These are phyloP conservation scores for Lentithecium fluviatile DNA, from an alignment of 495 filamentous ascomycete species.

Conservation along the genomic window DNA sequence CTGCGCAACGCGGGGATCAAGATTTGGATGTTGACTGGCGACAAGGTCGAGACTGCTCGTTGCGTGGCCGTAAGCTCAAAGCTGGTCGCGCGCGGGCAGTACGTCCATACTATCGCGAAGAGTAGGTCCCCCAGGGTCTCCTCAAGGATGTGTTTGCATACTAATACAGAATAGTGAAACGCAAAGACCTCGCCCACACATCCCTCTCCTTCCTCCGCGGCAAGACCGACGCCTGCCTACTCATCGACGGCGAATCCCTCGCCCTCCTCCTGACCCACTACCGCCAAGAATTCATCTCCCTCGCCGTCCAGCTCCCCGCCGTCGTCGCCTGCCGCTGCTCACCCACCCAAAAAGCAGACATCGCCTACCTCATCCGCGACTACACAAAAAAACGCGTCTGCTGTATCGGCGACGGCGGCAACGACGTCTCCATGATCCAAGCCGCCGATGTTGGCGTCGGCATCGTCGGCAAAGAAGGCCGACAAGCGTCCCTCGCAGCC, in stretches of 20 bases:
- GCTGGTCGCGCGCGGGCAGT: slow-evolving; percentile 90
- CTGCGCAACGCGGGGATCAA: slow-evolving; percentile 98
- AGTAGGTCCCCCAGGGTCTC: slow-evolving; percentile 38
- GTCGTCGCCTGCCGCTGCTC: slow-evolving; percentile 97
- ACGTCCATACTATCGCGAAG: slow-evolving; percentile 91
- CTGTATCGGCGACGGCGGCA: slow-evolving; percentile 96
- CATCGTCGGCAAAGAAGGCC: slow-evolving; percentile 96
- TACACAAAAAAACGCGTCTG: slow-evolving; percentile 91
- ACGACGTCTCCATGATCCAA: slow-evolving; percentile 99
- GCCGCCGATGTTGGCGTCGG: slow-evolving; percentile 96
- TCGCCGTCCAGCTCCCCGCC: slow-evolving; percentile 83
- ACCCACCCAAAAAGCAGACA: slow-evolving; percentile 93
- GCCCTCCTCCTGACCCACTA: slow-evolving; percentile 78
- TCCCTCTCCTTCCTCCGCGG: slow-evolving; percentile 82
- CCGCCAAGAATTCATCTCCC: slow-evolving; percentile 77
- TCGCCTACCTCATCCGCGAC: slow-evolving; percentile 85
- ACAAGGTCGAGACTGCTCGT: slow-evolving; percentile 97
- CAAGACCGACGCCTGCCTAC: slow-evolving; percentile 81
- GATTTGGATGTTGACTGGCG: slow-evolving; percentile 99
- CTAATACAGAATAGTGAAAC: slow-evolving; percentile 48
- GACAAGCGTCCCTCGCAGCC: slow-evolving; percentile 89
- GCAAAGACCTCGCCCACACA: slow-evolving; percentile 77
- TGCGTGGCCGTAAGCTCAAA: slow-evolving; percentile 95
- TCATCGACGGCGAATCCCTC: slow-evolving; percentile 93
- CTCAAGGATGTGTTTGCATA: slow-evolving; percentile 15